Evolutionary conservation across 163 green algal genomes (phyloP).

Genomic region (Coccomyxa subellipsoidea): DNA sequence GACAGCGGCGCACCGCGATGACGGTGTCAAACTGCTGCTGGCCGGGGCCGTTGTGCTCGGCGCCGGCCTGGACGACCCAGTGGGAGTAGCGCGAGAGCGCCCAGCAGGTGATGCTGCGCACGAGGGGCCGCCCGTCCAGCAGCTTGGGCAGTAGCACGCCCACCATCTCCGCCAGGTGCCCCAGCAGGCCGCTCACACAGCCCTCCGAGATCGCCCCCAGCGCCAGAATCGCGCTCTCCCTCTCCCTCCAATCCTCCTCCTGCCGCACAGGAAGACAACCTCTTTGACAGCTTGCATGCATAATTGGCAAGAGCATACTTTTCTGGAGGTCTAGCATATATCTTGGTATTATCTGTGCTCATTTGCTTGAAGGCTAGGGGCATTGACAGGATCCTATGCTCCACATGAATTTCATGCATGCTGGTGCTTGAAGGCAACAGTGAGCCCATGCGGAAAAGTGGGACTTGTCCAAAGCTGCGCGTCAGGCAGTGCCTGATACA

Average conservation of each 20-base stretch:
- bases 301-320: too few species aligned
- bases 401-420: too few species aligned
- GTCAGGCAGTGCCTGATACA: too few species aligned
- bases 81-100: conserved; percentile 78
- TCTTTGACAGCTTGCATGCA: neutral
- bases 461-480: too few species aligned
- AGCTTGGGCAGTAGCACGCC: conserved; percentile 59
- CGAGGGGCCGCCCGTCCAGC: conserved; percentile 62
- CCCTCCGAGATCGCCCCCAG: conserved; percentile 90
- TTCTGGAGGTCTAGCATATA: too few species aligned
- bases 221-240: conserved; percentile 88
- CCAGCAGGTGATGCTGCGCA: conserved; percentile 90
- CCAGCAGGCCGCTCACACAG: conserved; percentile 80
- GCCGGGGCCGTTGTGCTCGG: conserved; percentile 1
- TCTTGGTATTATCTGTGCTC: too few species aligned
- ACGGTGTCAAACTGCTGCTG: conserved; percentile 32
- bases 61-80: conserved; percentile 44
- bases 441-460: too few species aligned
- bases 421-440: too few species aligned
- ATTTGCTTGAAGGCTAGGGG: too few species aligned
- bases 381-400: too few species aligned
- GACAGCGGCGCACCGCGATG: conserved; percentile 29
- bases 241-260: conserved; percentile 61
- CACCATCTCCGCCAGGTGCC: conserved; percentile 71
- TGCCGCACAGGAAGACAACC: conserved; percentile 6